Evolutionary conservation across 1,284 basidiomycete genomes (phyloP).

Genomic region (Agaricales sp.): DNA sequence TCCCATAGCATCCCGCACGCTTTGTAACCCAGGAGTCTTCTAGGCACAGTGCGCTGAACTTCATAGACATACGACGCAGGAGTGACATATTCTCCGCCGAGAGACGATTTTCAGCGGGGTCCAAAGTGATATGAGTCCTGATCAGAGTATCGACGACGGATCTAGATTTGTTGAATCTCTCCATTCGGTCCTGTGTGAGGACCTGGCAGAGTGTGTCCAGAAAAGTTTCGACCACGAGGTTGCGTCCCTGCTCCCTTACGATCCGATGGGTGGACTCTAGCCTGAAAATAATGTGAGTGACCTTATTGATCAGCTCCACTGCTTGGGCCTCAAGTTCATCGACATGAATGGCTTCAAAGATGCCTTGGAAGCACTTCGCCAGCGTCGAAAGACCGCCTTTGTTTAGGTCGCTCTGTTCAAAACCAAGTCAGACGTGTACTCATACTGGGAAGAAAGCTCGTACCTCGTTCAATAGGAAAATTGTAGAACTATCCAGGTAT

Average conservation of each 20-base stretch:
- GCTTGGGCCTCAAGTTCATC: constrained; percentile 65
- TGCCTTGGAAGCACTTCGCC: constrained; percentile 32
- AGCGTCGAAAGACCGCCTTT: background rate
- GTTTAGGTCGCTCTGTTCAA: constrained; percentile 50
- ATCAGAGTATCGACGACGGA: constrained; percentile 54
- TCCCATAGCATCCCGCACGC: constrained; percentile 78
- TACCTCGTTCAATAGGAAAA: constrained; percentile 72
- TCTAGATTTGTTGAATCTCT: constrained; percentile 51
- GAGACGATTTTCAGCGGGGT: constrained; percentile 29
- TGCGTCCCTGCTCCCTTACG: constrained; percentile 57
- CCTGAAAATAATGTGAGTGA: constrained; percentile 63
- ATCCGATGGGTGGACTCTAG: constrained; percentile 39
- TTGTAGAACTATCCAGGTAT: constrained; percentile 68
- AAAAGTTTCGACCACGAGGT: constrained; percentile 34
- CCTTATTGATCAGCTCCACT: constrained; percentile 53
- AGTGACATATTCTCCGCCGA: constrained; percentile 50
- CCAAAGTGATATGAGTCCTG: constrained; percentile 21
- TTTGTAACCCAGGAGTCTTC: constrained; percentile 86
- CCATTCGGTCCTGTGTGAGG: constrained; percentile 52
- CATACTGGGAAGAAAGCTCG: constrained; percentile 7
- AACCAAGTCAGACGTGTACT: constrained; percentile 6
- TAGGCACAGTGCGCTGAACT: constrained; percentile 78
- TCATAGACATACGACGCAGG: constrained; percentile 69
- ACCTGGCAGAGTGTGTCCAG: constrained; percentile 70
- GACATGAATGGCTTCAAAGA: constrained; percentile 72